phyloP scores from a whole-genome alignment of 108 stramenopile genomes.

The Cylindrotheca fusiformis region DNA sequence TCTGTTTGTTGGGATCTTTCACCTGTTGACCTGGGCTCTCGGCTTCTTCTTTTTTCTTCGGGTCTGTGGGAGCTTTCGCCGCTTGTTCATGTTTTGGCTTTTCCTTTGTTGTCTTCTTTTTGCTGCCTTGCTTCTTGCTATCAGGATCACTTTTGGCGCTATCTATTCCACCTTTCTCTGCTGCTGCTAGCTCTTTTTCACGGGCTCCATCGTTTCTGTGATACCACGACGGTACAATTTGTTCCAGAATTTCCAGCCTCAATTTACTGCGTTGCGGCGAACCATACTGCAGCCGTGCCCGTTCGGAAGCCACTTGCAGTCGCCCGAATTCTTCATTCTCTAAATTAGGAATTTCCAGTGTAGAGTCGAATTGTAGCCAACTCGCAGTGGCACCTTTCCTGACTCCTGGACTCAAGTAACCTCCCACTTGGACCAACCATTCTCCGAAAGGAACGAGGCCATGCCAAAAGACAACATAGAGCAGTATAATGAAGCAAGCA shows the following conservation, averaged over 20 bases:
- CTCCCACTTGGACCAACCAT: conserved; percentile 14
- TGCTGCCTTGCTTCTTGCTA: neutral
- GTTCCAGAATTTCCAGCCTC: conserved; percentile 12
- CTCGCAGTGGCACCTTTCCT: neutral
- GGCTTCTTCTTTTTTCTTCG: neutral
- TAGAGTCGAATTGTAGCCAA: conserved; percentile 19
- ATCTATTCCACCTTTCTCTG: neutral
- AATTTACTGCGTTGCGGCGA: conserved; percentile 7
- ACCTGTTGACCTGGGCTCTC: neutral
- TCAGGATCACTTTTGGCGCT: neutral
- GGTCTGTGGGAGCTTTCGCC: neutral
- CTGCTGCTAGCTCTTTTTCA: neutral
- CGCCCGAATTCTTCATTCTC: conserved; percentile 6
- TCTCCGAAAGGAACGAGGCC: conserved; percentile 16
- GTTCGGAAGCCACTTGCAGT: conserved; percentile 3
- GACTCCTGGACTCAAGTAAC: neutral
- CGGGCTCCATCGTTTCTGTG: conserved; percentile 17
- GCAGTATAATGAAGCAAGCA: conserved; percentile 2
- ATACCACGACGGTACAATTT: conserved; percentile 33
- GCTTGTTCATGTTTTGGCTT: neutral
- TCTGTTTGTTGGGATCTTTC: neutral
- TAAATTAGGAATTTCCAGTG: conserved; percentile 6
- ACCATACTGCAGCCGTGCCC: conserved; percentile 9
- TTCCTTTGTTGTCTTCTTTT: neutral
- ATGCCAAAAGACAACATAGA: conserved; percentile 32